Evolutionary conservation across 2,329 filamentous ascomycete species (phyloP), one percentile per base, ranked within the genome.

Genomic region (Graphiopsis chlorocephala): DNA sequence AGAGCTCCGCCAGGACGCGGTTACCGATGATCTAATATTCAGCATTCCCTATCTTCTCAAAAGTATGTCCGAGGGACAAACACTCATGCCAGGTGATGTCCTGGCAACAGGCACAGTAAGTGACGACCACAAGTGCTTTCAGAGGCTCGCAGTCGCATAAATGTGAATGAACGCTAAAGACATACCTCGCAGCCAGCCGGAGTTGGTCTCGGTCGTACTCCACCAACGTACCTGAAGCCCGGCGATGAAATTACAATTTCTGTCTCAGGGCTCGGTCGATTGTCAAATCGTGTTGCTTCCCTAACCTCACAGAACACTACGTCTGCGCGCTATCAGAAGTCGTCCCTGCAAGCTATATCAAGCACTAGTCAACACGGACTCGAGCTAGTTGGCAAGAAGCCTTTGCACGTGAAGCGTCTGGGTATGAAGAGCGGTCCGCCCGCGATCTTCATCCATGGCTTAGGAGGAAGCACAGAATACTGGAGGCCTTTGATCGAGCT

Each of bases 381-480:
- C 6, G 56, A 20, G 20, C 8, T 28, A 12, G 56, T 65, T 23
- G 45, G 53, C 50, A 7, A 50, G 5, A 65, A 65, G 50, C 23
- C 29, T 29, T n/a, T 62, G 12, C 28, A 62, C 47, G 50, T 61
- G 17, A 42, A 45, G 38, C 23, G 25, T 12, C 4, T n/a, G 6
- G 61, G 61, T 10, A 7, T 4, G 2, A 23, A n/a, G 2, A 31
- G 11, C 14, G 61, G 52, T 15, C 77, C 76, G 12, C 69, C 77
- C 0, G 72, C 84, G 7, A 72, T 86, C 26, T 86, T 86, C 67
- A 73, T 87, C n/a, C 85, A 86, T 66, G 84, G 85, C 6, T 76
- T 87, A 0, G 84, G 84, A 3, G 81, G 79, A 2, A 81, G 77
- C 1, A 75, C 75, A 3, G 77, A 80, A 2, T 80, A 75, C 66